Evolutionary conservation across 345 rosid species (phyloP).

Genomic region (Odontarrhena argentea): DNA sequence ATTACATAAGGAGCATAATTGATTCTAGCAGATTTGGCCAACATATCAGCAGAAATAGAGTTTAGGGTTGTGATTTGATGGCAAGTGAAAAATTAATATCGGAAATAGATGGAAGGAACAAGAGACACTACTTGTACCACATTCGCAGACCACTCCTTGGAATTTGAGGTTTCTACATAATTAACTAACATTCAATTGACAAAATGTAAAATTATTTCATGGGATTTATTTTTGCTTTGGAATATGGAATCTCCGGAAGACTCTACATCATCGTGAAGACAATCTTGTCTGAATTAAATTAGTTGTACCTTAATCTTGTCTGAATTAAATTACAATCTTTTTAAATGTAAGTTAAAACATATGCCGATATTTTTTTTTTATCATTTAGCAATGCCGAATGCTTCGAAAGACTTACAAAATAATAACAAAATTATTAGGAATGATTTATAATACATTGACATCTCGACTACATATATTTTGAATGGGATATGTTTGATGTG

Average conservation of each 20-base stretch:
- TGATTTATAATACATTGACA: too few species aligned
- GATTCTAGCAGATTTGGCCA: too few species aligned
- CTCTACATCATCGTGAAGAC: constrained; percentile 29
- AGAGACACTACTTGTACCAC: constrained; percentile 20
- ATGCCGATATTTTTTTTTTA: too few species aligned
- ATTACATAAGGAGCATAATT: too few species aligned
- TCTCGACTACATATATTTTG: too few species aligned
- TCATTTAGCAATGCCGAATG: too few species aligned
- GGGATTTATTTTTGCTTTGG: constrained; percentile 26
- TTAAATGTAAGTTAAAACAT: too few species aligned
- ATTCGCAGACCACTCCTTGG: constrained; percentile 8
- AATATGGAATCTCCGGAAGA: constrained; percentile 14
- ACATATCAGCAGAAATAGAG: neutral
- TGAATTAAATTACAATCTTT: constrained; percentile 1
- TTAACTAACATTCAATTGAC: constrained; percentile 24
- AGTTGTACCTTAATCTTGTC: constrained; percentile 23
- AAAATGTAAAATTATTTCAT: neutral
- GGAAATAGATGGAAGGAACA: neutral
- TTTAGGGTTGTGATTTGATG: neutral
- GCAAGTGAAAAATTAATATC: neutral
- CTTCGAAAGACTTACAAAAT: too few species aligned
- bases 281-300: constrained; percentile 23
- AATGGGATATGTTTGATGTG: too few species aligned
- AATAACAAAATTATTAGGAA: too few species aligned
- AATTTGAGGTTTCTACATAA: constrained; percentile 10